These are phyloP conservation scores for Auriscalpium microsporum DNA, from an alignment of 768 basidiomycete species.

Conservation along the genomic window DNA sequence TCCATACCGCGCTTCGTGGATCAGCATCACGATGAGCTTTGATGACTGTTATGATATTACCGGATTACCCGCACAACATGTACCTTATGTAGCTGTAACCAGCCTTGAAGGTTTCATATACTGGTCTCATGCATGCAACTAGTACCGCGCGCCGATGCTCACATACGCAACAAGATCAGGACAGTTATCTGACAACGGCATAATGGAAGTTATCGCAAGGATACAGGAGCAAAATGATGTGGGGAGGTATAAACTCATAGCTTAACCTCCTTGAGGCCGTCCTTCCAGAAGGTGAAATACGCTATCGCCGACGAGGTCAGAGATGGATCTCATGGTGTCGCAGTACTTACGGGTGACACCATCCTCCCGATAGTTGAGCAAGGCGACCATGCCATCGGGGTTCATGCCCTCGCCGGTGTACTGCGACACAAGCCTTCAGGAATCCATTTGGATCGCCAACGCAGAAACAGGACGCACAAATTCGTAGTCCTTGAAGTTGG, in stretches of 20 bases:
- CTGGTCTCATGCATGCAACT: too few relatives aligned
- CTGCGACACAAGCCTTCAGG: slow-evolving; percentile 24
- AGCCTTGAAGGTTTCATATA: too few relatives aligned
- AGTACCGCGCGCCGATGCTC: too few relatives aligned
- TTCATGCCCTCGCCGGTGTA: slow-evolving; percentile 71
- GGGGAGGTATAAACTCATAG: slow-evolving; percentile 31
- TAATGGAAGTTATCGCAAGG: too few relatives aligned
- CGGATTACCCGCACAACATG: too few relatives aligned
- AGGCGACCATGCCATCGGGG: slow-evolving; percentile 87
- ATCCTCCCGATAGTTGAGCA: slow-evolving; percentile 91
- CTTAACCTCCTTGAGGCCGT: slow-evolving; percentile 81
- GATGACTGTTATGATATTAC: too few relatives aligned
- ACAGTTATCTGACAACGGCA: not conserved
- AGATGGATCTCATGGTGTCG: not conserved
- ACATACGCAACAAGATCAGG: not conserved
- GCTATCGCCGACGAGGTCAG: slow-evolving; percentile 34
- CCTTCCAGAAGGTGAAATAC: slow-evolving; percentile 93
- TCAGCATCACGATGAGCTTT: slow-evolving; percentile 7
- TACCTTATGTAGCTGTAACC: too few relatives aligned
- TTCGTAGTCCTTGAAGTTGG: slow-evolving; percentile 89
- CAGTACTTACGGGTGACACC: slow-evolving; percentile 65
- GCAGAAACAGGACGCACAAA: slow-evolving; percentile 49
- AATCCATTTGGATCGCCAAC: not conserved
- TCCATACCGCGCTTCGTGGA: slow-evolving; percentile 15
- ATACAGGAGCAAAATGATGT: not conserved